Base-by-base conservation (phyloP, 768 basidiomycete species). In the Leccinum obscurum region DNA sequence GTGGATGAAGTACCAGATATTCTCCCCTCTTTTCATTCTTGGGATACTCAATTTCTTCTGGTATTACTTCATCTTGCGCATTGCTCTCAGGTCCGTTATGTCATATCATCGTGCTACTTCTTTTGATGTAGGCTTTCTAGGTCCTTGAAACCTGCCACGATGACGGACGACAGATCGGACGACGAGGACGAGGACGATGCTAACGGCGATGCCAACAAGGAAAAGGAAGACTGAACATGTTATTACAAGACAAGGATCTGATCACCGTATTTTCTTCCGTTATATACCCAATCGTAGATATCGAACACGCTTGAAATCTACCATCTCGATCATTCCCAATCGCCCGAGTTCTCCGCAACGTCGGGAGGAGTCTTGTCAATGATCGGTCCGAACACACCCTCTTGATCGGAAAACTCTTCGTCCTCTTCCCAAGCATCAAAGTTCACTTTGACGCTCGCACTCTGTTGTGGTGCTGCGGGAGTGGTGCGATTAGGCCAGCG, bases 11-110 rank as follows among this genome's bases (percentile, higher is more conserved):
- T 87, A 85, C 66, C 92, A 94, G 64, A 84, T 96, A 55, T 92
- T 95, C 66, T 61, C 75, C 0, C 89, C 94, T 0, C 76, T 98
- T 58, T 62, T 85, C 6, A 76, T 93, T 0, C 80, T 99, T 15
- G 93, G 95, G 71, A 65, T 84, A 44, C 80, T 99, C 66, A 98
- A 98, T 70, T 60, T 96, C 26, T 97, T 97, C 80, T 98, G 95
- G 95, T 96, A 92, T 73, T 86, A 80, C 75, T 79, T 94, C 28
- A 94, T 98, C 72, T 74, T 83, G 71, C 86, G 93, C 56, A 89
- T 96, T 55, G 78, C 89, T 15, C 73, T 81, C 53, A 82, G 90
- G 92, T 93, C 63, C 49, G 86, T 77, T 49, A 13, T 34, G 1
- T 22, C 24, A 32, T n/a, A 15, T 30, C 26, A 2, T 13, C 17